Evolutionary conservation across 306 rosid genomes (phyloP).

Genomic region (Ormosia semicastrata): DNA sequence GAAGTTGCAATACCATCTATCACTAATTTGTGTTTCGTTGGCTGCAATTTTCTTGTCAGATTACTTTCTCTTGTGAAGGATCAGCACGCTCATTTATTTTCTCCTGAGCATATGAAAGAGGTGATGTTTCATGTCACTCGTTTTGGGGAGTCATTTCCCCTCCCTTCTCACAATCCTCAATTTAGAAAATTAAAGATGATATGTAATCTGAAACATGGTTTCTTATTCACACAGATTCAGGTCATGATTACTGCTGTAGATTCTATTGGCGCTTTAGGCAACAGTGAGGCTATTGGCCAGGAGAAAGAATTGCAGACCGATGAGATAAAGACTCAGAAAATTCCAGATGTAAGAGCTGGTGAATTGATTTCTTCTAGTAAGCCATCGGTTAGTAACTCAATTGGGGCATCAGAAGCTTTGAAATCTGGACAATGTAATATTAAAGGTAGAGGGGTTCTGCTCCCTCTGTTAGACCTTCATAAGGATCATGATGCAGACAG

Average conservation of each 20-base stretch:
- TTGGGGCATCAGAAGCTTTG: constrained; percentile 28
- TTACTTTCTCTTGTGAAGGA: constrained; percentile 61
- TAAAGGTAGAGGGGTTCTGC: constrained; percentile 64
- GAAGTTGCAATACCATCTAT: neutral
- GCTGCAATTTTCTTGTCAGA: constrained; percentile 47
- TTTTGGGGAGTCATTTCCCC: constrained; percentile 12
- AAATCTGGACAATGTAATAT: constrained; percentile 51
- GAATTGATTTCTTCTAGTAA: constrained; percentile 42
- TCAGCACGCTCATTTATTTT: constrained; percentile 41
- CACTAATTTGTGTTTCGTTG: constrained; percentile 33
- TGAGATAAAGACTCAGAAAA: constrained; percentile 35
- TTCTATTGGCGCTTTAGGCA: constrained; percentile 26
- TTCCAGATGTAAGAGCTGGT: constrained; percentile 24
- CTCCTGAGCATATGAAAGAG: constrained; percentile 64
- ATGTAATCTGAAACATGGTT: constrained; percentile 33
- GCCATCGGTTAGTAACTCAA: constrained; percentile 28
- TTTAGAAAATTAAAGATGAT: constrained; percentile 20
- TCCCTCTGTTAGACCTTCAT: constrained; percentile 92
- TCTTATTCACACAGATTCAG: constrained; percentile 53
- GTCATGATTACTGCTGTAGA: constrained; percentile 46
- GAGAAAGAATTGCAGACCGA: constrained; percentile 30
- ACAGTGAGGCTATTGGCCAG: constrained; percentile 24
- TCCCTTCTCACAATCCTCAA: neutral
- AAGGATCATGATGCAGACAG: constrained; percentile 94
- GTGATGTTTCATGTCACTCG: constrained; percentile 41